Conservation (phyloP, 108 stramenopile genomes). For the Cyclotella baltica region DNA sequence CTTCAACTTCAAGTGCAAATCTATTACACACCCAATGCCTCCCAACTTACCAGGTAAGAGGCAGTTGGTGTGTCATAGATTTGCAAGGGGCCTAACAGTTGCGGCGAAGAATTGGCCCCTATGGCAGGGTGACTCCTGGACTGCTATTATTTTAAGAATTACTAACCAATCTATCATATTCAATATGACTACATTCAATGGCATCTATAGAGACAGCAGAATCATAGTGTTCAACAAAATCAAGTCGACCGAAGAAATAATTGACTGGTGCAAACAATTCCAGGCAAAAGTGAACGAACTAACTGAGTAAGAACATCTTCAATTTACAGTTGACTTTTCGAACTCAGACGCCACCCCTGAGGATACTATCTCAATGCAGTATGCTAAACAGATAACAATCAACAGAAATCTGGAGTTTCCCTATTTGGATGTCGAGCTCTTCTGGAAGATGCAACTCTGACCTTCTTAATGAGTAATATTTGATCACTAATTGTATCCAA, state of each 20-base stretch:
- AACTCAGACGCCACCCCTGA: conserved; percentile 19
- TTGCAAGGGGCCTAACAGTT: no score
- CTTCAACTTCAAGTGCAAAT: no score
- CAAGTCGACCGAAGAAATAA: conserved; percentile 3
- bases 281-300: background rate
- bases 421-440: conserved; percentile 3
- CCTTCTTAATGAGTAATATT: no score
- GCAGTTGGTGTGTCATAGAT: no score
- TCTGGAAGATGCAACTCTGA: conserved; percentile 15
- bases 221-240: background rate
- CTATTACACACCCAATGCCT: no score
- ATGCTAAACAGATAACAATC: conserved; percentile 10
- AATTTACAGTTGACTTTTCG: conserved; percentile 31
- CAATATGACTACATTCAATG: conserved; percentile 5
- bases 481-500: no score
- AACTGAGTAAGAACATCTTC: conserved; percentile 1
- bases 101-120: no score
- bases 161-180: no score
- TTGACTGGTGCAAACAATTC: conserved; percentile 2
- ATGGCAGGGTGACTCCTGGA: no score
- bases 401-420: background rate
- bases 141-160: no score
- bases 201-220: conserved; percentile 32
- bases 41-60: no score
- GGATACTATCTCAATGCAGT: background rate